Evolutionary conservation across 73 alveolate genomes (phyloP).

Genomic region (Paramecium tetraurelia): DNA sequence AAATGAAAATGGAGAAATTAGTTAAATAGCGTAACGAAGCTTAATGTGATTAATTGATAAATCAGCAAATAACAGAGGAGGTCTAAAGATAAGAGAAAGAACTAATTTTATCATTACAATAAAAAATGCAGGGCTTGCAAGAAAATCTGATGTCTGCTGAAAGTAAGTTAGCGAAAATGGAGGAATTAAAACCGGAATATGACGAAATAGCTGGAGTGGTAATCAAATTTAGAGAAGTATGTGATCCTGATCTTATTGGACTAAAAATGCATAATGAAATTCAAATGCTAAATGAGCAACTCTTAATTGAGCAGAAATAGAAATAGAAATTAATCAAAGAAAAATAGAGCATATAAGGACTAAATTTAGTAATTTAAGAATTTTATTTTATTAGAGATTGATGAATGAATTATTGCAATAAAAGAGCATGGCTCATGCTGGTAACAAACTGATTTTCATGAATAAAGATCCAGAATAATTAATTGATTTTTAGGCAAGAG

Average conservation of each 20-base stretch:
- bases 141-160: neutral
- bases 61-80: conserved; percentile 32
- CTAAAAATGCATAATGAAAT: conserved; percentile 44
- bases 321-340: conserved; percentile 8
- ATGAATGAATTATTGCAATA: neutral
- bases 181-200: conserved; percentile 38
- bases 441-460: conserved; percentile 19
- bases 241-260: conserved; percentile 20
- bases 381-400: neutral
- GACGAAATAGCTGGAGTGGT: conserved; percentile 43
- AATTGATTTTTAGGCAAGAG: neutral
- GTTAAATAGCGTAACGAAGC: conserved; percentile 42
- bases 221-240: conserved; percentile 5
- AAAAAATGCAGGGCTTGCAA: neutral
- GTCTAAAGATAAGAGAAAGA: conserved; percentile 14
- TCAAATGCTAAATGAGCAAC: neutral
- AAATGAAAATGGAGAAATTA: neutral
- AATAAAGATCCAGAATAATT: neutral
- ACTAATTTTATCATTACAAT: neutral
- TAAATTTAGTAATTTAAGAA: neutral
- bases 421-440: conserved; percentile 18
- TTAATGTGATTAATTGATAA: neutral
- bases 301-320: neutral
- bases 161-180: neutral
- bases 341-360: neutral